phyloP scores from a whole-genome alignment of 306 rosid species.

The Vachellia pachyceras region DNA sequence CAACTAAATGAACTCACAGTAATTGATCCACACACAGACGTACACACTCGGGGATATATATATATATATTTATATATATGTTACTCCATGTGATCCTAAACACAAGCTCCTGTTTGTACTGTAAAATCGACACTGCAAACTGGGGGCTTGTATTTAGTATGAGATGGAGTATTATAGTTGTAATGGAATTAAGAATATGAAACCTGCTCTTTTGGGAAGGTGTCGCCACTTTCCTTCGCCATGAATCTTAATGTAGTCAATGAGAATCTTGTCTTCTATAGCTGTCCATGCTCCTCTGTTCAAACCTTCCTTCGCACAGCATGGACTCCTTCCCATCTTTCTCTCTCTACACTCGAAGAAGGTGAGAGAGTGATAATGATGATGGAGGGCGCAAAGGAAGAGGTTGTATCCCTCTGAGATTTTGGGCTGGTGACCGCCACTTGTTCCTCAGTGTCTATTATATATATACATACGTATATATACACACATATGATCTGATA shows the following conservation, averaged over 20 bases:
- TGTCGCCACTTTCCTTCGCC: slow-evolving; percentile 63
- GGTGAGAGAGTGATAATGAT: slow-evolving; percentile 21
- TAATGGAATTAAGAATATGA: not conserved
- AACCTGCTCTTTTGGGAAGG: slow-evolving; percentile 60
- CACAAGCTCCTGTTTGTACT: too few relatives aligned
- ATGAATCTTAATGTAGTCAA: slow-evolving; percentile 42
- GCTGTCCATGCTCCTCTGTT: slow-evolving; percentile 67
- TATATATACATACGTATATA: not conserved
- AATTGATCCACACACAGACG: too few relatives aligned
- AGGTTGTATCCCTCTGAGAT: not conserved
- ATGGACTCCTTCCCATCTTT: slow-evolving; percentile 59
- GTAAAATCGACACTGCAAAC: too few relatives aligned
- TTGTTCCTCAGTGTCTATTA: slow-evolving; percentile 1
- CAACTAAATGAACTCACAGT: not conserved
- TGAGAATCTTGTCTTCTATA: slow-evolving; percentile 52
- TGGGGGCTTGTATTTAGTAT: too few relatives aligned
- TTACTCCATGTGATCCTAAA: too few relatives aligned
- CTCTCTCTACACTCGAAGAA: slow-evolving; percentile 9
- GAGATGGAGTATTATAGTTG: too few relatives aligned
- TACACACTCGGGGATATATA: too few relatives aligned
- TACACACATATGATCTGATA: not conserved
- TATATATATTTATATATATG: too few relatives aligned
- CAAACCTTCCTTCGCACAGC: slow-evolving; percentile 54
- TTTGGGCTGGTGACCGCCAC: not conserved
- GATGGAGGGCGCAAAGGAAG: not conserved